These are phyloP conservation scores for Phytopythium sindhum DNA, from an alignment of 352 stramenopile species.

Conservation along the genomic window DNA sequence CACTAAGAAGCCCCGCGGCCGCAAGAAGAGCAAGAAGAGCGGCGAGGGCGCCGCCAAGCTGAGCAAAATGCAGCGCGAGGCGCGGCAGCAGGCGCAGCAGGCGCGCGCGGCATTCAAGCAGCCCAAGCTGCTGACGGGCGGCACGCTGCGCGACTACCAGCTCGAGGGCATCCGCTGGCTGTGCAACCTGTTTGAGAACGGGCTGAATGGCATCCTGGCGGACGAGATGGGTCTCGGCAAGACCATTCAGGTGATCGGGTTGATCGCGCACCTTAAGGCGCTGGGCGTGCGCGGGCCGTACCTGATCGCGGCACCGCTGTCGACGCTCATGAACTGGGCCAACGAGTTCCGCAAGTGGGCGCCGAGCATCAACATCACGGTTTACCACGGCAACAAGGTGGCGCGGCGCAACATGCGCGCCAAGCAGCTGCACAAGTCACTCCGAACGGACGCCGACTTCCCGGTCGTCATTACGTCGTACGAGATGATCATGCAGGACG, in stretches of 20 bases:
- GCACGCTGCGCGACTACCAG: constrained; percentile 93
- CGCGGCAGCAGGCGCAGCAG: constrained; percentile 23
- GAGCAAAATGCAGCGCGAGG: constrained; percentile 55
- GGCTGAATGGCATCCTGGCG: constrained; percentile 90
- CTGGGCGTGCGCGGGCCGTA: constrained; percentile 92
- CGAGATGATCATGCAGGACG: constrained; percentile 82
- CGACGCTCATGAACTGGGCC: constrained; percentile 98
- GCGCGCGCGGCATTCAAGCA: constrained; percentile 57
- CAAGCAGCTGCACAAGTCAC: constrained; percentile 46
- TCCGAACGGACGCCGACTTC: constrained; percentile 61
- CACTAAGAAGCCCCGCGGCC: constrained; percentile 10
- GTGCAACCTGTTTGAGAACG: constrained; percentile 97
- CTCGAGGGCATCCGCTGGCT: constrained; percentile 96
- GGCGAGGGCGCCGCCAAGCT: constrained; percentile 62
- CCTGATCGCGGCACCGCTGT: constrained; percentile 97
- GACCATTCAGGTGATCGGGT: constrained; percentile 90
- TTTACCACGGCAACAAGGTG: constrained; percentile 94
- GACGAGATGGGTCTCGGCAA: constrained; percentile 91
- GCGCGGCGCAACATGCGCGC: constrained; percentile 45
- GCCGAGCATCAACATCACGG: constrained; percentile 91
- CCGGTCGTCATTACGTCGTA: constrained; percentile 88
- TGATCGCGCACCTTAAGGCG: constrained; percentile 92
- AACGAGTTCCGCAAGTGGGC: constrained; percentile 83
- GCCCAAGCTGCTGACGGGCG: constrained; percentile 72
- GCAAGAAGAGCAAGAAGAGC: constrained; percentile 34